phyloP scores from a whole-genome alignment of 768 basidiomycete species.

The Hortiboletus flavorubellus region DNA sequence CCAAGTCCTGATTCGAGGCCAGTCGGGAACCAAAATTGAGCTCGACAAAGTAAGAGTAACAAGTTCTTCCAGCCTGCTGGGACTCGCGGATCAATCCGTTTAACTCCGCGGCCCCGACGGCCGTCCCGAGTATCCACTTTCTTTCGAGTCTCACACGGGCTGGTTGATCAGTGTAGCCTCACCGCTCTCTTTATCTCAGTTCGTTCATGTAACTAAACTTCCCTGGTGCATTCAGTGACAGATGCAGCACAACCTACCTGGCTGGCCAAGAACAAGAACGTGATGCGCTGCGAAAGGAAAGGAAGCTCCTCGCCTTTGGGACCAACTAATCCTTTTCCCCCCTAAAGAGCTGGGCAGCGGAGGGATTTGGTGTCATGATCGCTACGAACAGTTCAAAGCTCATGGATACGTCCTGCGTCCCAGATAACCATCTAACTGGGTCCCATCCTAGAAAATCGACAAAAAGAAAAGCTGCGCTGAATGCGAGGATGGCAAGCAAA shows the following conservation, averaged over 20 bases:
- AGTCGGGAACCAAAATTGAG: background rate
- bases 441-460: background rate
- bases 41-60: background rate
- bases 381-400: background rate
- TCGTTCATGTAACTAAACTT: background rate
- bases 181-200: background rate
- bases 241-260: too few species aligned
- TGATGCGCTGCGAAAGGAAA: too few species aligned
- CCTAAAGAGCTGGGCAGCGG: background rate
- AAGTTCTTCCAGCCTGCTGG: too few species aligned
- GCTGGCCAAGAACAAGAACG: background rate
- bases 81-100: background rate
- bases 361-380: background rate
- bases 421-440: background rate
- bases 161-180: too few species aligned
- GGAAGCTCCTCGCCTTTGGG: background rate
- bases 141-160: too few species aligned
- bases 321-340: background rate
- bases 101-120: background rate
- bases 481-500: background rate
- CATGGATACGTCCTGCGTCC: slow-evolving; percentile 2
- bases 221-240: background rate
- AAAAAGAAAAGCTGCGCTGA: background rate
- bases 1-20: background rate
- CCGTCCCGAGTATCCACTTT: too few species aligned